phyloP scores from a whole-genome alignment of 179 eudicot genomes.

The Corrigiola litoralis region DNA sequence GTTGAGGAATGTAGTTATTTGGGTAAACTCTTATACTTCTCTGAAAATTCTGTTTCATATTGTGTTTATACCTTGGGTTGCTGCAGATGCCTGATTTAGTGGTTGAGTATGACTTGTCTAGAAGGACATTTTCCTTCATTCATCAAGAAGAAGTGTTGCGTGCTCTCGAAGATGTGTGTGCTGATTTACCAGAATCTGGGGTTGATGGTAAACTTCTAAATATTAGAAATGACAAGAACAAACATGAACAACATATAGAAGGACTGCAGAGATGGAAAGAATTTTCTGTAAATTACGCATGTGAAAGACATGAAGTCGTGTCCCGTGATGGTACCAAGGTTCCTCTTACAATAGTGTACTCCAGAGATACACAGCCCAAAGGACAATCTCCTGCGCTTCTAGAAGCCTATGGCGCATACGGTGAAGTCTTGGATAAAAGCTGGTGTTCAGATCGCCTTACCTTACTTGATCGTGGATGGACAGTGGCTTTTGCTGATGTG shows the following conservation, averaged over 20 bases:
- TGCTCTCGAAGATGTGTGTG: constrained; percentile 22
- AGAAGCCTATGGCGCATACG: constrained; percentile 93
- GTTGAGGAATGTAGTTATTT: background rate
- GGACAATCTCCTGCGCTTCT: constrained; percentile 75
- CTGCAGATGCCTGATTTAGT: constrained; percentile 80
- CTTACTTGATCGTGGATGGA: constrained; percentile 97
- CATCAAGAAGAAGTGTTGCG: constrained; percentile 76
- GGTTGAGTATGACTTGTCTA: constrained; percentile 82
- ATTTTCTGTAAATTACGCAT: constrained; percentile 47
- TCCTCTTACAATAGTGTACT: constrained; percentile 72
- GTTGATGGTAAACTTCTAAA: constrained; percentile 15
- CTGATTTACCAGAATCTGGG: constrained; percentile 15
- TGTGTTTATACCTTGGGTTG: constrained; percentile 6
- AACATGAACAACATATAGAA: constrained; percentile 18
- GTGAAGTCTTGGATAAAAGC: constrained; percentile 78
- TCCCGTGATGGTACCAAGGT: constrained; percentile 67
- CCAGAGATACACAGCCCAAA: constrained; percentile 33
- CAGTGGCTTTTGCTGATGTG: constrained; percentile 93
- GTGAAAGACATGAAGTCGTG: constrained; percentile 61
- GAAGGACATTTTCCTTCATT: constrained; percentile 43
- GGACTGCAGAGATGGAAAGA: constrained; percentile 40
- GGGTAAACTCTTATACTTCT: background rate
- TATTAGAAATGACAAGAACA: constrained; percentile 11
- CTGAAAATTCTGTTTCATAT: background rate
- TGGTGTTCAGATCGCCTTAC: constrained; percentile 86